Conservation (phyloP, 1,284 basidiomycete genomes). For the Gymnopus androsaceus region DNA sequence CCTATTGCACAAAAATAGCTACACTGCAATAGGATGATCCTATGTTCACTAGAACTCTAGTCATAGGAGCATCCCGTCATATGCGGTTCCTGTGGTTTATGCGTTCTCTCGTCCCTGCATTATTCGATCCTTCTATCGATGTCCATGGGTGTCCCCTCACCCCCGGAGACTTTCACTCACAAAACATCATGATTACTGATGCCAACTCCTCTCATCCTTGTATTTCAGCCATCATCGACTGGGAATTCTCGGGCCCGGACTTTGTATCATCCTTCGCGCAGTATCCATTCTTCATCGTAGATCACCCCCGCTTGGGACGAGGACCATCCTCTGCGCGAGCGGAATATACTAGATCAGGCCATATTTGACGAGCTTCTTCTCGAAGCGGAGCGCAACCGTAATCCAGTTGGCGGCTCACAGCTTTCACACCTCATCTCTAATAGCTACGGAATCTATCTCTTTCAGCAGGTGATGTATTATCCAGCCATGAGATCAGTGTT, state of each 20-base stretch:
- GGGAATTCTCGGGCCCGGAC: conserved; percentile 19
- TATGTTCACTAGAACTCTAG: too few species aligned
- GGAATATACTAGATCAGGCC: conserved; percentile 13
- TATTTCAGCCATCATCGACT: conserved; percentile 19
- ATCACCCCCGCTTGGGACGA: conserved; percentile 17
- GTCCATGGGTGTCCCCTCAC: conserved; percentile 16
- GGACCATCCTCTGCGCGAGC: conserved; percentile 14
- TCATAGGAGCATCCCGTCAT: too few species aligned
- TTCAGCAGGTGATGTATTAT: conserved; percentile 3
- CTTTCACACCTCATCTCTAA: conserved; percentile 8
- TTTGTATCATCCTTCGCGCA: conserved; percentile 11
- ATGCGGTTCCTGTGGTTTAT: too few species aligned
- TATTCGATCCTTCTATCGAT: conserved; percentile 18
- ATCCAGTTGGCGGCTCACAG: not conserved
- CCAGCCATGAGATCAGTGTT: conserved; percentile 2
- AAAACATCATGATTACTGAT: conserved; percentile 23
- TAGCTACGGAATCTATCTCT: conserved; percentile 10
- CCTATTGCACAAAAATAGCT: too few species aligned
- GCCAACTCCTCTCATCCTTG: conserved; percentile 3
- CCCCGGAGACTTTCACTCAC: conserved; percentile 23
- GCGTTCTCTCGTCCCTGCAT: conserved; percentile 13
- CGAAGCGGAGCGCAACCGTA: conserved; percentile 11
- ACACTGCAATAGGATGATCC: too few species aligned
- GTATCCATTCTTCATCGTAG: conserved; percentile 21
- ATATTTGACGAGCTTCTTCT: conserved; percentile 10